Evolutionary conservation across 768 basidiomycete genomes (phyloP).

Genomic region (Amanita muscaria): DNA sequence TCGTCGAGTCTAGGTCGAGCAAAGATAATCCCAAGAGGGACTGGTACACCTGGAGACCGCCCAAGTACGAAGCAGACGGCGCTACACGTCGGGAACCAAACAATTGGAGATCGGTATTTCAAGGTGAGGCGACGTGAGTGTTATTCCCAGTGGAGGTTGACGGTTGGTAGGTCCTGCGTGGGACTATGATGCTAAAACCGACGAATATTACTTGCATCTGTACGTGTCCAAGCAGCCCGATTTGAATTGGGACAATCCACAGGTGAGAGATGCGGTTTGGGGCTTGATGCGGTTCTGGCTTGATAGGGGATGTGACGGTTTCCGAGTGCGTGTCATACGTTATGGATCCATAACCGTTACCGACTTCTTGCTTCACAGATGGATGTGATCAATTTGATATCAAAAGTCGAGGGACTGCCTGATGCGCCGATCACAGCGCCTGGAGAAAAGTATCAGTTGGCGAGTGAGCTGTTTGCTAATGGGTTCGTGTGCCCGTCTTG

Average conservation of each 20-base stretch:
- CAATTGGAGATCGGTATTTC: constrained; percentile 64
- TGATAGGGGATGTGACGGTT: constrained; percentile 67
- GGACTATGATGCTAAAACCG: constrained; percentile 55
- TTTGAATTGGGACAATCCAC: constrained; percentile 67
- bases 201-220: constrained; percentile 68
- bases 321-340: constrained; percentile 39
- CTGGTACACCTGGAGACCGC: constrained; percentile 72
- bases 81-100: constrained; percentile 51
- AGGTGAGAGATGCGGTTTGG: constrained; percentile 49
- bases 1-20: constrained; percentile 44
- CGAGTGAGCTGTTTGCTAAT: constrained; percentile 45
- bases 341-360: not conserved
- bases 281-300: constrained; percentile 69
- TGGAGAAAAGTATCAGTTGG: constrained; percentile 43
- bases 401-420: constrained; percentile 53
- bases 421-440: constrained; percentile 54
- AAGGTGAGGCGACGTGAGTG: constrained; percentile 31
- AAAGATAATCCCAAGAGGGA: constrained; percentile 51
- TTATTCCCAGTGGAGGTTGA: not conserved
- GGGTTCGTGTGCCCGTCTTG: constrained; percentile 37
- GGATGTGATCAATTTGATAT: constrained; percentile 65
- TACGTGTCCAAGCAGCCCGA: constrained; percentile 65
- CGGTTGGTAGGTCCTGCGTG: constrained; percentile 50
- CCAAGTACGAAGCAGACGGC: constrained; percentile 42
- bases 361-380: constrained; percentile 28